Conservation (phyloP, 2,329 filamentous ascomycete species). For the Bipolaris oryzae region DNA sequence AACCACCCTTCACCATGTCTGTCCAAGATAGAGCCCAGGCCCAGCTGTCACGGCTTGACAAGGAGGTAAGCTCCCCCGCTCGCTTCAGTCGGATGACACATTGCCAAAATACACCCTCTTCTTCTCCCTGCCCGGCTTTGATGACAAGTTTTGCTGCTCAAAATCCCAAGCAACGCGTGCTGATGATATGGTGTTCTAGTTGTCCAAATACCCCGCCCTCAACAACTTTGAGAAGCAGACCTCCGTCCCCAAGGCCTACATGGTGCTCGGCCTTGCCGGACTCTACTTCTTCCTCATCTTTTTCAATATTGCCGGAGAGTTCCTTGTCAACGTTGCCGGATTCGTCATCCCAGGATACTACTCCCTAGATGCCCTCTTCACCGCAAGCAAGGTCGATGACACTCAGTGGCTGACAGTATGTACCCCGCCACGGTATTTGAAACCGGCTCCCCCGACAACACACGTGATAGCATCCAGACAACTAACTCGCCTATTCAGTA, state of each 20-base stretch:
- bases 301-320: constrained; percentile 89
- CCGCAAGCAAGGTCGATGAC: constrained; percentile 72
- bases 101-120: constrained; percentile 13
- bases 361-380: constrained; percentile 79
- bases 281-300: constrained; percentile 91
- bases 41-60: constrained; percentile 79
- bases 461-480: constrained; percentile 1
- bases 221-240: constrained; percentile 87
- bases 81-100: constrained; percentile 11
- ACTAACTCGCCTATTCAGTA: constrained; percentile 59
- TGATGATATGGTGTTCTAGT: constrained; percentile 57
- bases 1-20: constrained; percentile 63
- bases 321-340: constrained; percentile 84
- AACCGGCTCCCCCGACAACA: constrained; percentile 1
- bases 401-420: constrained; percentile 74
- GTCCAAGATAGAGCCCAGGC: constrained; percentile 78
- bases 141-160: not conserved
- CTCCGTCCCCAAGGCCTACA: constrained; percentile 83
- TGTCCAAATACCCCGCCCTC: constrained; percentile 82
- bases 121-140: not conserved
- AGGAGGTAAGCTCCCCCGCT: constrained; percentile 67
- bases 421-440: constrained; percentile 8
- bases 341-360: constrained; percentile 86
- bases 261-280: constrained; percentile 73
- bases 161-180: constrained; percentile 13